Percentiles rank a stretch among this genome's conserved stretches.
These are phyloP conservation scores for Ampelocalamus luodianensis DNA, from an alignment of 176 grass and related monocot genomes.

Conservation along the genomic window DNA sequence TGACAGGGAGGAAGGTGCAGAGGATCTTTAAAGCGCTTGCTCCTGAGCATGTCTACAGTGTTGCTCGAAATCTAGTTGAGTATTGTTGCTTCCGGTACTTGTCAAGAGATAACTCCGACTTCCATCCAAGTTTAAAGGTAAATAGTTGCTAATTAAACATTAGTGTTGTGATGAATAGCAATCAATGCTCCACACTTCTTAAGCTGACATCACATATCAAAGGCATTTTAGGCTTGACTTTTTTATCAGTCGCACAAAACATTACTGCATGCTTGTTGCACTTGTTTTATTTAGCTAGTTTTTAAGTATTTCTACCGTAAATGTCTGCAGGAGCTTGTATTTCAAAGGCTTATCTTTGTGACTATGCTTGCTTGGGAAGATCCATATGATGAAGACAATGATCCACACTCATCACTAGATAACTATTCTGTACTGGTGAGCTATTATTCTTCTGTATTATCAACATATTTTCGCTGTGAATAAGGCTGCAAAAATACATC, in stretches of 20 bases:
- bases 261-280: constrained; percentile 34
- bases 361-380: constrained; percentile 98
- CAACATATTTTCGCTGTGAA: not conserved
- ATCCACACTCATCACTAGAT: constrained; percentile 53
- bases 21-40: constrained; percentile 80
- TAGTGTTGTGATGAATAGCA: constrained; percentile 20
- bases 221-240: constrained; percentile 8
- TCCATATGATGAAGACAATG: constrained; percentile 54
- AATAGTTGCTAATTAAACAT: constrained; percentile 37
- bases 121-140: constrained; percentile 91
- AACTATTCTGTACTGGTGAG: constrained; percentile 76
- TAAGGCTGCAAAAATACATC: not conserved
- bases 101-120: constrained; percentile 79
- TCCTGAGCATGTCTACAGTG: constrained; percentile 58
- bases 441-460: constrained; percentile 36
- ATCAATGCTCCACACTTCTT: not conserved
- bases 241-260: constrained; percentile 20
- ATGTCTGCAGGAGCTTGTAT: constrained; percentile 76
- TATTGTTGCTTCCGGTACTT: constrained; percentile 97
- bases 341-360: constrained; percentile 97
- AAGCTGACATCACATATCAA: not conserved
- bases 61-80: constrained; percentile 83
- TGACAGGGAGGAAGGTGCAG: constrained; percentile 82
- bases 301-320: constrained; percentile 12
- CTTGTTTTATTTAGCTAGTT: constrained; percentile 29